These are phyloP conservation scores for Linum tenue DNA, from an alignment of 345 rosid species.

Conservation along the genomic window DNA sequence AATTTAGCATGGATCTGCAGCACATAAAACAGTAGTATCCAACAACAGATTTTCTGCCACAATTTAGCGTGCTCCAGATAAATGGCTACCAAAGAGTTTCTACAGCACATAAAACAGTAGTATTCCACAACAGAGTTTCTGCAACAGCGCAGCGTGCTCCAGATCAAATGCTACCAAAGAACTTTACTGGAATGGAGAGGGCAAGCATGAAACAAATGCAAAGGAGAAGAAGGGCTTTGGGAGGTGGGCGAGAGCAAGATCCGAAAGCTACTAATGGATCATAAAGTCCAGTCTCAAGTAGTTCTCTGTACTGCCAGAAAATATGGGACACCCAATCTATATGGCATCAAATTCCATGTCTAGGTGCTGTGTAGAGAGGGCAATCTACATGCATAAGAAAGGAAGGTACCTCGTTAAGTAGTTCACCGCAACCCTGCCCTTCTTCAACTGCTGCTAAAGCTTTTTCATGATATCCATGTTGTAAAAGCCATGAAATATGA, in stretches of 20 bases:
- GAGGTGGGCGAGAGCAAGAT: neutral
- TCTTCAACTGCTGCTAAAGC: slow-evolving; percentile 98
- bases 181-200: neutral
- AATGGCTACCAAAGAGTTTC: too few species aligned
- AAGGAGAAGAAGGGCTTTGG: neutral
- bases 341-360: neutral
- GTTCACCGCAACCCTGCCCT: slow-evolving; percentile 87
- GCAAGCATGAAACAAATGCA: neutral
- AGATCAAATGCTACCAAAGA: neutral
- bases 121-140: too few species aligned
- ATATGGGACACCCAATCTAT: neutral
- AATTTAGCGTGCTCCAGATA: too few species aligned
- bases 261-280: neutral
- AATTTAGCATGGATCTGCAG: too few species aligned
- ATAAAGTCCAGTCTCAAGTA: neutral
- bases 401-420: slow-evolving; percentile 75
- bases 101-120: too few species aligned
- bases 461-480: slow-evolving; percentile 96
- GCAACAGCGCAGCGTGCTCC: neutral
- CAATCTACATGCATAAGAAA: neutral
- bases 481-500: slow-evolving; percentile 97
- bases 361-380: neutral
- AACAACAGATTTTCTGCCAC: too few species aligned
- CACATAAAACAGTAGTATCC: too few species aligned
- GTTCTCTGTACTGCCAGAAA: too few species aligned